Conservation (phyloP, 345 rosid genomes). For the Noccaea bulbosa region DNA sequence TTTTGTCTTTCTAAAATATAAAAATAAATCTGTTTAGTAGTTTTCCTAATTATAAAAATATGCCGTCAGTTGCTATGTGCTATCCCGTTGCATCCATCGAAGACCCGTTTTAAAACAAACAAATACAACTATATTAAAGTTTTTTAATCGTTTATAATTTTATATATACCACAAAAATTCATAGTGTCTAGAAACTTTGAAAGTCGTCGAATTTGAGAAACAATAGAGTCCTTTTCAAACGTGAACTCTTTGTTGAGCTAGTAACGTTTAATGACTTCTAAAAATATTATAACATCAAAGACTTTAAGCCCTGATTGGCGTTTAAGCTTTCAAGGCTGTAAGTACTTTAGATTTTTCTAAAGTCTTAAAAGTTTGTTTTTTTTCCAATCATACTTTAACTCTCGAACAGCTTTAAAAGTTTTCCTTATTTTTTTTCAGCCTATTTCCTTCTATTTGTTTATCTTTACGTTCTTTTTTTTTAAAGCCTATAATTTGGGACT, state of each 20-base stretch:
- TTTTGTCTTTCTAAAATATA: neutral
- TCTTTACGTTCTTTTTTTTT: too few species aligned
- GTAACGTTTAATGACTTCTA: neutral
- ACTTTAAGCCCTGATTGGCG: neutral
- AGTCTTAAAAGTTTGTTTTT: too few species aligned
- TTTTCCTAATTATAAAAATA: neutral
- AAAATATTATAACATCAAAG: neutral
- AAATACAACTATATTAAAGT: neutral
- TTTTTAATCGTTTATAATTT: too few species aligned
- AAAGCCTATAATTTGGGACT: too few species aligned
- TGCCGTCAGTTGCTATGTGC: neutral
- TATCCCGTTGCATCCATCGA: neutral
- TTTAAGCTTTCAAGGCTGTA: too few species aligned
- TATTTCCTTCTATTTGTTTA: too few species aligned
- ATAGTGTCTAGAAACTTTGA: slow-evolving; percentile 6
- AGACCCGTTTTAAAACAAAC: neutral
- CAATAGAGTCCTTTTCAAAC: slow-evolving; percentile 5
- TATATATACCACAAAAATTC: too few species aligned
- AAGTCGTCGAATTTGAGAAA: neutral
- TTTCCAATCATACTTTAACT: too few species aligned
- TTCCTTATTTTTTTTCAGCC: too few species aligned
- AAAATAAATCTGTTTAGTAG: neutral
- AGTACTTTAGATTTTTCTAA: too few species aligned
- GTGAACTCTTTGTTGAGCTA: neutral
- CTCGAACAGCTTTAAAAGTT: too few species aligned